Percentiles rank a stretch among this genome's conserved stretches.
Conservation (phyloP, 768 basidiomycete species). For the Pilatotrama ljubarskyi region DNA sequence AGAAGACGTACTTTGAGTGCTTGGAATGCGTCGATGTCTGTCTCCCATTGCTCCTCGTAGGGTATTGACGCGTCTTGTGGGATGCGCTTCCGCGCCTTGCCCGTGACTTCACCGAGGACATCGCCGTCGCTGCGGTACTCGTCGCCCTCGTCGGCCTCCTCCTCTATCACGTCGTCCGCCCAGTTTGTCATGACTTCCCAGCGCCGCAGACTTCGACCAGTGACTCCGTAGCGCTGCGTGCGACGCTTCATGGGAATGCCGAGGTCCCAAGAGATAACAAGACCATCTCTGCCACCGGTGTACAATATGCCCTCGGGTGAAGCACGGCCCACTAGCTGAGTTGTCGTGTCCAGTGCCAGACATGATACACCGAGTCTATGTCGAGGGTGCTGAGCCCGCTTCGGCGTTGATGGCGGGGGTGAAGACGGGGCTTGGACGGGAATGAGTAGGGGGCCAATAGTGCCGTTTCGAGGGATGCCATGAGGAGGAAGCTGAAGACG, state of each 20-base stretch:
- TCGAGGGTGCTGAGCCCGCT: conserved; percentile 54
- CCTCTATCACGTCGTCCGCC: conserved; percentile 67
- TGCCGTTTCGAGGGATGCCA: conserved; percentile 63
- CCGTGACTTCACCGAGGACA: conserved; percentile 69
- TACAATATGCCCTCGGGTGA: conserved; percentile 87
- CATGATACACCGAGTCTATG: conserved; percentile 87
- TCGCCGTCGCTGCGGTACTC: conserved; percentile 71
- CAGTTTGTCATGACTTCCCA: conserved; percentile 90
- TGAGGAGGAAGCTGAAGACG: conserved; percentile 71
- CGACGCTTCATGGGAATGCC: conserved; percentile 60
- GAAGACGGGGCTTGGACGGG: conserved; percentile 31
- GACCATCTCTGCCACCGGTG: conserved; percentile 85
- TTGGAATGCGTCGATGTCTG: conserved; percentile 55
- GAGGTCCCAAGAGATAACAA: conserved; percentile 87
- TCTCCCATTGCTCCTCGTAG: conserved; percentile 79
- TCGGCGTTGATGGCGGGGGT: conserved; percentile 6
- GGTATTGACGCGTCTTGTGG: conserved; percentile 41
- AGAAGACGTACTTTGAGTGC: conserved; percentile 47
- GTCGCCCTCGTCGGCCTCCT: conserved; percentile 64
- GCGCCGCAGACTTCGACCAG: conserved; percentile 36
- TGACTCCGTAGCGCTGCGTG: conserved; percentile 31
- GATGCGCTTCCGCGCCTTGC: conserved; percentile 34
- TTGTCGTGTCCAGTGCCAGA: conserved; percentile 85
- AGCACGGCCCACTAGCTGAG: conserved; percentile 62
- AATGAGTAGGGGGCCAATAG: conserved; percentile 66